Conservation (phyloP, 1,284 basidiomycete genomes). For the Melampsora americana region DNA sequence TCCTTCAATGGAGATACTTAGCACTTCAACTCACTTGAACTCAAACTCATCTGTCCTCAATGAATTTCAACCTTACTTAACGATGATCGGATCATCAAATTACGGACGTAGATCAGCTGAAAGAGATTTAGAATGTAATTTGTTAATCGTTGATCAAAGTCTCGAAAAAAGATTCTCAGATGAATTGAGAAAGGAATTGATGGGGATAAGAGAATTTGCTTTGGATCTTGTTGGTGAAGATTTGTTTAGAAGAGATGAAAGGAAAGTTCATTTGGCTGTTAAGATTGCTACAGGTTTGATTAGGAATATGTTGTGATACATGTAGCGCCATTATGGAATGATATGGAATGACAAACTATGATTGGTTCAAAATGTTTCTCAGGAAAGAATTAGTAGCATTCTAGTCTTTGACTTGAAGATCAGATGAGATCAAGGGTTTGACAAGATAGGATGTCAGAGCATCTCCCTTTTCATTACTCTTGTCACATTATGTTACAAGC, state of each 20-base stretch:
- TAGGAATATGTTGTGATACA: constrained; percentile 49
- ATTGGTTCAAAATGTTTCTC: no score
- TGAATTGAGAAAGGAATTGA: constrained; percentile 58
- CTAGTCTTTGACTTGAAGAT: no score
- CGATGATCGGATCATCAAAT: constrained; percentile 93
- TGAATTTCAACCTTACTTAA: constrained; percentile 60
- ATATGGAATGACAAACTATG: no score
- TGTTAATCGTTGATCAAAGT: constrained; percentile 70
- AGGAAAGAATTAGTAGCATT: no score
- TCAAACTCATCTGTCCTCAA: no score
- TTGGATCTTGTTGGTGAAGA: constrained; percentile 56
- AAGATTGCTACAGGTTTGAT: constrained; percentile 50
- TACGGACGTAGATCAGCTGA: constrained; percentile 85
- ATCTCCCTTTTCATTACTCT: no score
- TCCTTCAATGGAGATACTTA: constrained; percentile 54
- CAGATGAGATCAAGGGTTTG: no score
- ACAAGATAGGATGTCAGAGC: no score
- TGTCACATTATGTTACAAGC: no score
- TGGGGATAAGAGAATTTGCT: constrained; percentile 56
- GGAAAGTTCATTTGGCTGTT: constrained; percentile 66
- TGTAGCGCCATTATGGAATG: no score
- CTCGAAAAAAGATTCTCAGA: constrained; percentile 1
- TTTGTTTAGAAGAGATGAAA: constrained; percentile 59
- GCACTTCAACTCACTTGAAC: constrained; percentile 44
- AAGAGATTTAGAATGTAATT: constrained; percentile 88